phyloP scores from a whole-genome alignment of 192 early-diverging fungal species.

The Cetraspora pellucida region DNA sequence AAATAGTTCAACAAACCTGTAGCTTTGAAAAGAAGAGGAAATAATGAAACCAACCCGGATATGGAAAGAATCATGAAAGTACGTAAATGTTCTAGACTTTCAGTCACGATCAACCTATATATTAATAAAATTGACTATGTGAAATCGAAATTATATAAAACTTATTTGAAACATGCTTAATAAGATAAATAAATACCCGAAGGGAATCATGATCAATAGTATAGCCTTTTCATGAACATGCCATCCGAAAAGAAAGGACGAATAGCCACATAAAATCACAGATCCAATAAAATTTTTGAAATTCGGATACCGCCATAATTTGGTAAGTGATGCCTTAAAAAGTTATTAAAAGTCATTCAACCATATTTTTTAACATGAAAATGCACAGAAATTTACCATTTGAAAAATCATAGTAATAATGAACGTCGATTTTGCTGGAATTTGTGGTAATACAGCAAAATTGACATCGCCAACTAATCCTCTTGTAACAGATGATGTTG shows the following conservation, averaged over 20 bases:
- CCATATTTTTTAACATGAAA: neutral
- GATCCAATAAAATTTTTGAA: conserved; percentile 68
- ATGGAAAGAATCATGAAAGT: conserved; percentile 63
- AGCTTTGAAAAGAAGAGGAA: conserved; percentile 69
- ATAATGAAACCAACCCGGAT: conserved; percentile 67
- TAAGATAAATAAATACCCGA: conserved; percentile 46
- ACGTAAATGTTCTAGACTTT: conserved; percentile 53
- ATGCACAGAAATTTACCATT: conserved; percentile 48
- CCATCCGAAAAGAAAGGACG: conserved; percentile 95
- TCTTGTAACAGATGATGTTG: conserved; percentile 72
- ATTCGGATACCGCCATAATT: conserved; percentile 58
- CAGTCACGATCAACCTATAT: conserved; percentile 53
- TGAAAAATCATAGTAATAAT: conserved; percentile 73
- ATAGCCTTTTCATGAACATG: conserved; percentile 99
- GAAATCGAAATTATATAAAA: neutral
- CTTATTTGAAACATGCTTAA: neutral
- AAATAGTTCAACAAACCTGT: conserved; percentile 52
- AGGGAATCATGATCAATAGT: conserved; percentile 73
- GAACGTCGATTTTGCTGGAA: conserved; percentile 72
- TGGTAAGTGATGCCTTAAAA: conserved; percentile 48
- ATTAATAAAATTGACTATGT: neutral
- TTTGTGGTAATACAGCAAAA: conserved; percentile 78
- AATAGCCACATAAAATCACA: conserved; percentile 78
- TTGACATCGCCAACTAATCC: conserved; percentile 87
- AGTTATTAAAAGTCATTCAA: neutral